These are phyloP conservation scores for Vicia faba DNA, from an alignment of 306 rosid species.

Conservation along the genomic window DNA sequence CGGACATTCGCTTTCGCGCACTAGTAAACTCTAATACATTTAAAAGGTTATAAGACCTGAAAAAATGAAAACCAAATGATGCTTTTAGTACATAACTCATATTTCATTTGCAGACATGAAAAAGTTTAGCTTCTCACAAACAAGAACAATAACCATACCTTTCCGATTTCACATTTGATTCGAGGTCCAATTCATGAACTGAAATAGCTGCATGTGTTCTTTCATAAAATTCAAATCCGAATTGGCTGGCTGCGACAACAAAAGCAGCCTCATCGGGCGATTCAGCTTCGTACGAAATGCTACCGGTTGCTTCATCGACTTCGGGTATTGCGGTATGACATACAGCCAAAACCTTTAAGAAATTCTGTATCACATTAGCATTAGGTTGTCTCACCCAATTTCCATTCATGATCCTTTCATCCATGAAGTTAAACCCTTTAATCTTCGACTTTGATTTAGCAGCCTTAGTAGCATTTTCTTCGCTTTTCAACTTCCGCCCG, in stretches of 20 bases:
- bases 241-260: conserved; percentile 93
- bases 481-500: conserved; percentile 36
- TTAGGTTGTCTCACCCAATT: conserved; percentile 74
- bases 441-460: conserved; percentile 49
- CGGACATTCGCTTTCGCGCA: conserved; percentile 96
- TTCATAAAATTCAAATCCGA: conserved; percentile 88
- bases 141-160: conserved; percentile 56
- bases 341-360: conserved; percentile 67
- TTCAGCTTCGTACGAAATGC: conserved; percentile 90
- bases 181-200: conserved; percentile 63
- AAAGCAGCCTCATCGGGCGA: conserved; percentile 99
- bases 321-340: conserved; percentile 98
- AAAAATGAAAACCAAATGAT: conserved; percentile 26
- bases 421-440: conserved; percentile 86
- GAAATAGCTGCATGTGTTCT: conserved; percentile 71
- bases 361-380: conserved; percentile 69
- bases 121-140: conserved; percentile 6
- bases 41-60: conserved; percentile 78
- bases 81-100: conserved; percentile 27
- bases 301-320: conserved; percentile 76
- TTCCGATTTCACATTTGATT: conserved; percentile 43
- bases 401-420: conserved; percentile 85
- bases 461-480: conserved; percentile 39
- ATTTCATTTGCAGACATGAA: conserved; percentile 7
- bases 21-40: conserved; percentile 84